Base-by-base conservation (phyloP, 495 filamentous ascomycete genomes). In the Tuber calosporum region DNA sequence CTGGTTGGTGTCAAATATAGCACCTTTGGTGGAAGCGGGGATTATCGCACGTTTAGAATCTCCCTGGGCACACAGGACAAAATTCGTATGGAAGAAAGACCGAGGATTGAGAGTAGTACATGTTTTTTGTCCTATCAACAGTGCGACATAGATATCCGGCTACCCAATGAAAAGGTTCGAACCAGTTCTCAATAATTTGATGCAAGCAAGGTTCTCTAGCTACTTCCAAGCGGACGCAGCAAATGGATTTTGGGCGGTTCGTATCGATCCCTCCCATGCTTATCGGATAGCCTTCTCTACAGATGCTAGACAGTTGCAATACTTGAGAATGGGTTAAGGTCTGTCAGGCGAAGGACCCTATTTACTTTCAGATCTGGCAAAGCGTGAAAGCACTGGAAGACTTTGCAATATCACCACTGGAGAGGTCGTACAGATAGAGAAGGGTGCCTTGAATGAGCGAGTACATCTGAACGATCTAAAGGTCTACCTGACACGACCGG, bases 281-380 rank as follows among this genome's bases (percentile, higher is more conserved):
- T 76, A 76, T 15, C 70, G 70, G 22, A 76, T 68, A 11, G 71
- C 71, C 0, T 76, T 76, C 53, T 73, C 69, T 53, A 73, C 72
- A 1, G 42, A 34, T 2, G 43, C 68, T 7, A 48, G 71, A 1
- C 68, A 76, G 40, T 73, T 42, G 34, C 68, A 68, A 30, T 70
- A 70, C 22, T 17, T 70, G 0, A 20, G 71, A 11, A 76, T 76
- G 68, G 48, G 67, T 1, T 48, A 62, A 8, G 40, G 40, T 13
- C 40, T 41, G 17, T 41, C n/a, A n/a, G n/a, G n/a, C n/a, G n/a
- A n/a, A n/a, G n/a, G n/a, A n/a, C n/a, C n/a, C n/a, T n/a, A n/a
- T n/a, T n/a, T n/a, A n/a, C n/a, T n/a, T n/a, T n/a, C n/a, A 41
- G 13, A 2, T 3, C n/a, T n/a, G n/a, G n/a, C n/a, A n/a, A n/a